Evolutionary conservation across 495 filamentous ascomycete genomes (phyloP), one percentile per base, ranked within the genome.

Genomic region (Penicillium herquei): DNA sequence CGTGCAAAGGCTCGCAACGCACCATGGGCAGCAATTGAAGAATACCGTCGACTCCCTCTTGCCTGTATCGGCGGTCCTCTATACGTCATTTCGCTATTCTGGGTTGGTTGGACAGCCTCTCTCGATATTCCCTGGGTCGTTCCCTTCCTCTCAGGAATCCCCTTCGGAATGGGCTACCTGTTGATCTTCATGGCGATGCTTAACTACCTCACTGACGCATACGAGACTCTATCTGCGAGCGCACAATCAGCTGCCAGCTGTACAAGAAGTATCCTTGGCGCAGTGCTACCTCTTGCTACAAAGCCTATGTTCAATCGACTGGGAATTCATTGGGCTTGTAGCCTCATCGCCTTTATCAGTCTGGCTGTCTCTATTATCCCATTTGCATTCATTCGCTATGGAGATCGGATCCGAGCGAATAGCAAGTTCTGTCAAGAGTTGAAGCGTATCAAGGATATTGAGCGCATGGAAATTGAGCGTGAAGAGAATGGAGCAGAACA

Each of bases 171-270:
- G 51, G 74, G 72, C 10, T 69, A 74, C 31, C 59, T 72, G 21
- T 53, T 73, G 18, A 78, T 78, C 30, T 78, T 78, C 63, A 75
- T 77, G 74, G 73, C 73, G 3, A 71, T 77, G 59, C 54, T 74
- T 14, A 79, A 78, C 62, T 79, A 78, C 51, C 64, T 79, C 26
- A 71, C 72, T 12, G 76, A 79, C 48, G 73, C 74, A 18, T 79
- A 79, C 42, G 70, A 72, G 40, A 73, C 66, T 0, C 64, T 71
- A 18, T 74, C 76, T 6, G 73, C 76, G 1, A 75, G 72, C 26
- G 76, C 74, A 1, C 65, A 78, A 33, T 71, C 73, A 0, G 74
- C 76, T 3, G 62, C 72, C 0, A 70, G 65, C 57, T 75, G 74
- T 48, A 70, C 67, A 0, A 65, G 73, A 34, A 77, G 73, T 42